A percentile compares a stretch with the other conserved stretches of the same genome.
phyloP scores from a whole-genome alignment of 768 basidiomycete genomes.

The Tulasnella sp. region DNA sequence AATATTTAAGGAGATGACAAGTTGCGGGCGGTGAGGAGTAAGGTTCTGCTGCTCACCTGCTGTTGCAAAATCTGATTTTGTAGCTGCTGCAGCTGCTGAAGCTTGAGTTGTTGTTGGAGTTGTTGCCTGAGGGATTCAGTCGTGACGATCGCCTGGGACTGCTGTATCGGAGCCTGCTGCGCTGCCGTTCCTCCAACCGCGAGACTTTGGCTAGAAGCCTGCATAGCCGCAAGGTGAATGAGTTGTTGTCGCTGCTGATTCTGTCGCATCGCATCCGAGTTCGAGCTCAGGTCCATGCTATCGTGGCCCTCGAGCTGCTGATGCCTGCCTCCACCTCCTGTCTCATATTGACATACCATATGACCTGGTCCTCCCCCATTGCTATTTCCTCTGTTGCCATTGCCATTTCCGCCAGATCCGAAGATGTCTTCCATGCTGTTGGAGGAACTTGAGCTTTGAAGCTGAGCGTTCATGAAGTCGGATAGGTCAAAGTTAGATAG shows the following conservation, averaged over 20 bases:
- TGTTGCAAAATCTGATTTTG: slow-evolving; percentile 85
- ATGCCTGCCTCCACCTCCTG: not conserved
- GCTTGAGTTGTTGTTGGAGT: slow-evolving; percentile 45
- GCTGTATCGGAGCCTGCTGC: not conserved
- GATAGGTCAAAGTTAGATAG: slow-evolving; percentile 17
- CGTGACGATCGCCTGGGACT: slow-evolving; percentile 2
- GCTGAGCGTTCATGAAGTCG: slow-evolving; percentile 11
- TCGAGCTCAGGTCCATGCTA: not conserved
- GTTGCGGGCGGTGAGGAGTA: not conserved
- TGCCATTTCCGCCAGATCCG: not conserved
- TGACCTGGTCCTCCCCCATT: not conserved
- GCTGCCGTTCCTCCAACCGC: not conserved
- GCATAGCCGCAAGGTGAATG: not conserved
- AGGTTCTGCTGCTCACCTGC: slow-evolving; percentile 43
- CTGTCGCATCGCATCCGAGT: not conserved
- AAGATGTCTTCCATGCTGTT: not conserved
- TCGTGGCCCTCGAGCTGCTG: not conserved
- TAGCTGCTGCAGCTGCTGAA: slow-evolving; percentile 65
- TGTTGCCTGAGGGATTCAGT: slow-evolving; percentile 21
- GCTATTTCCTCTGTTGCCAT: not conserved
- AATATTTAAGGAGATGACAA: not conserved
- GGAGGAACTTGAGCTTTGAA: slow-evolving; percentile 1
- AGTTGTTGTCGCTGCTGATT: not conserved
- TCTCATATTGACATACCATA: not conserved
- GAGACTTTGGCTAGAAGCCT: not conserved